These are phyloP conservation scores for Talaromyces sp. DNA, from an alignment of 2,329 filamentous ascomycete genomes.

Conservation along the genomic window DNA sequence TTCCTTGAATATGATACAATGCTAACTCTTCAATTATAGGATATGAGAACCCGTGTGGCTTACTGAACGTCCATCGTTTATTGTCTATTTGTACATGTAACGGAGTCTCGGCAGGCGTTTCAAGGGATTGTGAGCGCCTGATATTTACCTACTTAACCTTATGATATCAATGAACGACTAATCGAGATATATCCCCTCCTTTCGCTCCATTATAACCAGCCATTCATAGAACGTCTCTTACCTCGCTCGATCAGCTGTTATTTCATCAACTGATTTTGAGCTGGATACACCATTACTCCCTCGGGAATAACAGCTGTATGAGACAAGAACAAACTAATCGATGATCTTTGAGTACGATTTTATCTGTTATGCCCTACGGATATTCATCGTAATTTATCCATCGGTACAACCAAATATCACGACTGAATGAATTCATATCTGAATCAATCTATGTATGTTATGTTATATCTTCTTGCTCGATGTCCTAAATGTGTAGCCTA, in stretches of 20 bases:
- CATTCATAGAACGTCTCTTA: conserved; percentile 41
- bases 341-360: conserved; percentile 55
- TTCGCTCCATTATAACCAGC: background rate
- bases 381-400: conserved; percentile 48
- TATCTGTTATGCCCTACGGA: conserved; percentile 36
- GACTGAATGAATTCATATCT: background rate
- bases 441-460: background rate
- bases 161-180: conserved; percentile 9
- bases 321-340: conserved; percentile 46
- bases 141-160: background rate
- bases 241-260: conserved; percentile 50
- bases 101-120: conserved; percentile 21
- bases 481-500: background rate
- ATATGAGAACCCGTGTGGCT: conserved; percentile 59
- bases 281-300: conserved; percentile 35
- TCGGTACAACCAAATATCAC: conserved; percentile 36
- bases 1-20: conserved; percentile 16
- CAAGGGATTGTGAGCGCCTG: background rate
- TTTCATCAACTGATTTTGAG: conserved; percentile 40
- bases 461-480: background rate
- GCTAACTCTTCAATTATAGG: conserved; percentile 35
- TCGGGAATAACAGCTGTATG: conserved; percentile 34
- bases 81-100: conserved; percentile 13
- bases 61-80: conserved; percentile 38
- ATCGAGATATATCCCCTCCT: background rate